These are phyloP conservation scores for Aspergillus nidulans DNA, from an alignment of 495 filamentous ascomycete species.

Conservation along the genomic window DNA sequence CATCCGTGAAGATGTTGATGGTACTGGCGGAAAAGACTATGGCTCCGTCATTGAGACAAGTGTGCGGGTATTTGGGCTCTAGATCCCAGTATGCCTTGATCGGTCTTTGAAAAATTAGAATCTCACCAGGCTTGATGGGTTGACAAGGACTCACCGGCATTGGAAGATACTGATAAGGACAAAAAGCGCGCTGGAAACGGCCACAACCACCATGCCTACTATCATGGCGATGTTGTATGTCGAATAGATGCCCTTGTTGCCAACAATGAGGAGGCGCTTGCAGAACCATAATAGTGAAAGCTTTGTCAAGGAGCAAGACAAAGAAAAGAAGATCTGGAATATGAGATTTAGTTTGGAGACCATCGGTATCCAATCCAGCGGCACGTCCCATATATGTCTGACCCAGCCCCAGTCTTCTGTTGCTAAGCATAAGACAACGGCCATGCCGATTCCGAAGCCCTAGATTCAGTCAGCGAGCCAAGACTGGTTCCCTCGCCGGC, in stretches of 20 bases:
- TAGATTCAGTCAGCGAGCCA: conserved; percentile 3
- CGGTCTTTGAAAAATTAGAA: conserved; percentile 34
- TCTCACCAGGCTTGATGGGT: not conserved
- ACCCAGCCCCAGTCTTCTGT: conserved; percentile 48
- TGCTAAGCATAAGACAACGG: conserved; percentile 36
- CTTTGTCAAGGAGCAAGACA: conserved; percentile 51
- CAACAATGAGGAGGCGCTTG: conserved; percentile 44
- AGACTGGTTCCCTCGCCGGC: not conserved
- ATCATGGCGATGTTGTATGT: conserved; percentile 41
- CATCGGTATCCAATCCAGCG: conserved; percentile 25
- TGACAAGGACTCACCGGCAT: conserved; percentile 45
- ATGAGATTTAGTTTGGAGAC: conserved; percentile 45
- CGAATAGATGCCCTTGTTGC: conserved; percentile 30
- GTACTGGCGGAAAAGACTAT: conserved; percentile 51
- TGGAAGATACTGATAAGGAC: conserved; percentile 50
- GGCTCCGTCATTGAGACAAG: conserved; percentile 48
- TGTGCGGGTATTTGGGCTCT: conserved; percentile 25
- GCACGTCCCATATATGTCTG: conserved; percentile 54
- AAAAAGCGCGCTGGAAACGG: conserved; percentile 42
- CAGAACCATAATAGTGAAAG: conserved; percentile 57
- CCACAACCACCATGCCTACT: conserved; percentile 41
- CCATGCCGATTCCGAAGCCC: conserved; percentile 38
- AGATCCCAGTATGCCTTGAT: conserved; percentile 51
- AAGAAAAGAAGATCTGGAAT: conserved; percentile 50
- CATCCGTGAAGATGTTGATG: conserved; percentile 58